These are phyloP conservation scores for Actinomortierella wolfii DNA, from an alignment of 371 early-diverging fungal species.

Conservation along the genomic window DNA sequence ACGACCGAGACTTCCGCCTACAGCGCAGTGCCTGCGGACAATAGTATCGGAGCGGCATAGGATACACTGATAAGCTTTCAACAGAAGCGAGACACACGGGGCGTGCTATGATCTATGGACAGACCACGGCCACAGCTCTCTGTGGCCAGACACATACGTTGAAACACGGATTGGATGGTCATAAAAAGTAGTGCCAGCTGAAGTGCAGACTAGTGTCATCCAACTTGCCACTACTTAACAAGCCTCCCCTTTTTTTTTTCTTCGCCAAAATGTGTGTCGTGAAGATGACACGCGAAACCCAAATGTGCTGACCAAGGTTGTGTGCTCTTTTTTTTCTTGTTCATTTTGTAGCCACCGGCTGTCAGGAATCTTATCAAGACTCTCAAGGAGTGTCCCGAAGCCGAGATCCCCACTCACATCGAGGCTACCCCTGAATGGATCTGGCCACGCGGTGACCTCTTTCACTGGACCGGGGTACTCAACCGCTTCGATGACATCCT, in stretches of 20 bases:
- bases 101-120: too few relatives aligned
- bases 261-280: background rate
- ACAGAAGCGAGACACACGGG: too few relatives aligned
- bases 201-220: conserved; percentile 7
- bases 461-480: conserved; percentile 92
- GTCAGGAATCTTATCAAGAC: conserved; percentile 60
- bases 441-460: conserved; percentile 89
- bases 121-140: too few relatives aligned
- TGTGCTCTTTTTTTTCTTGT: background rate
- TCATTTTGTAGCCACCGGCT: conserved; percentile 54
- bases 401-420: conserved; percentile 58
- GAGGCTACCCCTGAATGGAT: conserved; percentile 68
- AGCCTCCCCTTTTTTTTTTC: background rate
- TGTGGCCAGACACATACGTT: too few relatives aligned
- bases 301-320: background rate
- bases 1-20: too few relatives aligned
- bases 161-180: too few relatives aligned
- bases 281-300: background rate
- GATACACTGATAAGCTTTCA: too few relatives aligned
- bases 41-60: too few relatives aligned
- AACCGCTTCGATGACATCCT: conserved; percentile 91
- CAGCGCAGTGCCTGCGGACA: too few relatives aligned
- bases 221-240: background rate
- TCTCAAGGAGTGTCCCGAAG: conserved; percentile 58
- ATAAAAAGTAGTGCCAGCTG: too few relatives aligned